Evolutionary conservation across 2,329 filamentous ascomycete genomes (phyloP).

Genomic region (Ceratocystis lukuohia): DNA sequence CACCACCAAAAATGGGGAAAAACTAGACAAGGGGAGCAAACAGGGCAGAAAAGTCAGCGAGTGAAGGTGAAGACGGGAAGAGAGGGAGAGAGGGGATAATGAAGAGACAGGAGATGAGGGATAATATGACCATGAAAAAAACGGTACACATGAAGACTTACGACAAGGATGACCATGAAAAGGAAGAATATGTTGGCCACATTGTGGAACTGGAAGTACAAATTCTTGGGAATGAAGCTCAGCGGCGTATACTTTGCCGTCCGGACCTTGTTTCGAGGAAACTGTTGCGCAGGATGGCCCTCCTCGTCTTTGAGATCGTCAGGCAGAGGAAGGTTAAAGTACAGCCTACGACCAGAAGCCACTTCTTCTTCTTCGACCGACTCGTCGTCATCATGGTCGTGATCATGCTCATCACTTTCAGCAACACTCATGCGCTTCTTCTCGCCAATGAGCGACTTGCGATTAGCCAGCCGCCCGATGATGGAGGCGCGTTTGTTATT

Average conservation of each 20-base stretch:
- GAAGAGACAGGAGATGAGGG: not conserved
- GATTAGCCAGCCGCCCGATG: conserved; percentile 57
- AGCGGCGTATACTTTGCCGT: conserved; percentile 95
- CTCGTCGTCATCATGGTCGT: conserved; percentile 29
- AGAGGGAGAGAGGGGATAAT: conserved; percentile 7
- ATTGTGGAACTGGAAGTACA: conserved; percentile 97
- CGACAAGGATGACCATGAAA: conserved; percentile 84
- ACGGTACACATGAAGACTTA: conserved; percentile 37
- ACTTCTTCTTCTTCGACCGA: conserved; percentile 24
- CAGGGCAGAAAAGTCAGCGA: conserved; percentile 11
- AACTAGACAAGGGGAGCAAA: conserved; percentile 44
- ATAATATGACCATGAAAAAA: too few relatives aligned
- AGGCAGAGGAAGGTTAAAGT: conserved; percentile 77
- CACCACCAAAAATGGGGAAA: conserved; percentile 88
- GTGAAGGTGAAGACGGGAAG: conserved; percentile 1
- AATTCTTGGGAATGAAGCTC: conserved; percentile 89
- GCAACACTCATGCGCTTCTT: conserved; percentile 47
- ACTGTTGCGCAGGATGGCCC: conserved; percentile 56
- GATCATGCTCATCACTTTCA: conserved; percentile 26
- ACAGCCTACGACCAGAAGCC: conserved; percentile 46
- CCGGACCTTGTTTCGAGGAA: conserved; percentile 87
- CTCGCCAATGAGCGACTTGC: conserved; percentile 43
- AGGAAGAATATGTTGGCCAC: conserved; percentile 98
- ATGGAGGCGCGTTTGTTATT: conserved; percentile 70
- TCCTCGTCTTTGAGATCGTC: conserved; percentile 64